Conservation (phyloP, 2,329 filamentous ascomycete genomes). For the Orbilia oligospora region DNA sequence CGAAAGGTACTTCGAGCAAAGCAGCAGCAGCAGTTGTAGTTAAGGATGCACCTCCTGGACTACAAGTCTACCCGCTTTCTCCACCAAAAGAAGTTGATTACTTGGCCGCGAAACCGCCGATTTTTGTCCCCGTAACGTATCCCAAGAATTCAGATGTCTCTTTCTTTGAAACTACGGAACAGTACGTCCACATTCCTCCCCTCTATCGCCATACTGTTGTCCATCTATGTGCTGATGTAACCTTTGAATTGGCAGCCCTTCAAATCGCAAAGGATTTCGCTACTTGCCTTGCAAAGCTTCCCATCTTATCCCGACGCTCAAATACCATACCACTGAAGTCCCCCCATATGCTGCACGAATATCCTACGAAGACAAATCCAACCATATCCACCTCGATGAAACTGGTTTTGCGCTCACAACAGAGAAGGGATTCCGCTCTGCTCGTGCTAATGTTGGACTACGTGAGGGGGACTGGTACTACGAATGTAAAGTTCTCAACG, state of each 20-base stretch:
- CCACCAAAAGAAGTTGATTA: constrained; percentile 70
- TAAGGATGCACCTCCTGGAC: constrained; percentile 45
- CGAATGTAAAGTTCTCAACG: constrained; percentile 89
- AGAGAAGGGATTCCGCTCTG: constrained; percentile 92
- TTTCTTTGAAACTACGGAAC: constrained; percentile 76
- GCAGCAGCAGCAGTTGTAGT: constrained; percentile 2
- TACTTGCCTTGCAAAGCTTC: constrained; percentile 93
- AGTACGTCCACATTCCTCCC: constrained; percentile 70
- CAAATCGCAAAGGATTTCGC: constrained; percentile 81
- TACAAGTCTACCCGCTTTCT: constrained; percentile 61
- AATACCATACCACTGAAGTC: constrained; percentile 89
- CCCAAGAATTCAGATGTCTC: constrained; percentile 66
- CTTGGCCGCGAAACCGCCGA: constrained; percentile 43
- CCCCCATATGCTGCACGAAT: constrained; percentile 86
- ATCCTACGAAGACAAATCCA: constrained; percentile 91
- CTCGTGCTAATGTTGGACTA: constrained; percentile 89
- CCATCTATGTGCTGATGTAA: constrained; percentile 70
- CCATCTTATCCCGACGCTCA: constrained; percentile 85
- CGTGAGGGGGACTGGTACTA: constrained; percentile 93
- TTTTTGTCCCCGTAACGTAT: constrained; percentile 52
- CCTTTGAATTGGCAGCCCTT: constrained; percentile 67
- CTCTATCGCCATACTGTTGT: background rate
- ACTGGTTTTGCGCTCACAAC: constrained; percentile 84
- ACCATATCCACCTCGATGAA: constrained; percentile 85
- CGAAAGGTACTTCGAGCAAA: constrained; percentile 24